Base-by-base conservation (phyloP, 2,329 filamentous ascomycete species). In the Penicillium polonicum region DNA sequence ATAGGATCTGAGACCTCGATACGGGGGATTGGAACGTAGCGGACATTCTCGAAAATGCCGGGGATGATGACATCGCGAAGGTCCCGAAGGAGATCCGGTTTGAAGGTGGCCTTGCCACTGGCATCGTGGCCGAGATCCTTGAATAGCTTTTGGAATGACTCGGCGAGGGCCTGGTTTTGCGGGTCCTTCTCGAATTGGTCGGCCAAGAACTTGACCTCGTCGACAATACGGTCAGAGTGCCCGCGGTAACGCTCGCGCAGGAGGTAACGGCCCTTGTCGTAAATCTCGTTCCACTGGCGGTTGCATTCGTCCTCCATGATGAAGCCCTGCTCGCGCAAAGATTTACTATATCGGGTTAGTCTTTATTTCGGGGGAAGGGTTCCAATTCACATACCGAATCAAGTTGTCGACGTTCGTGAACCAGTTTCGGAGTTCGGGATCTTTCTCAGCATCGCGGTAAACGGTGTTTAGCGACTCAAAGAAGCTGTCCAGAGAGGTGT, bases 71-170 rank as follows among this genome's bases (percentile, higher is more conserved):
- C 86, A 35, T 94, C 89, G 13, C 86, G 89, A 52, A 99, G 71
- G 68, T 99, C 94, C 80, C 92, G 96, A 69, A 97, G 54, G 23
- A 99, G 82, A 69, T 97, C 91, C 62, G 89, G 90, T 85, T 99
- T 99, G 83, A 97, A 97, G 4, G 82, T 82, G 1, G 90, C 80
- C 80, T 95, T 93, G 69, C 93, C 94, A 58, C 88, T 85, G 68
- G 88, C 82, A 63, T 96, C 92, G 50, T 90, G 89, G 61, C 93
- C 94, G n/a, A 99, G 85, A 59, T 96, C 91, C 35, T 82, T 85
- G 82, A 97, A 96, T 2, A 99, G 80, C 79, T 91, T 95, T 74
- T 92, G 84, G 61, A 96, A 67, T 0, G 92, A 85, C 13, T 85
- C 72, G 43, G 81, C 87, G 66, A 99, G 96, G 0, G 85, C 83